A percentile compares a stretch with the other conserved stretches of the same genome.
Evolutionary conservation across 257 asterid genomes (phyloP).

Genomic region (Orobanche coerulescens): DNA sequence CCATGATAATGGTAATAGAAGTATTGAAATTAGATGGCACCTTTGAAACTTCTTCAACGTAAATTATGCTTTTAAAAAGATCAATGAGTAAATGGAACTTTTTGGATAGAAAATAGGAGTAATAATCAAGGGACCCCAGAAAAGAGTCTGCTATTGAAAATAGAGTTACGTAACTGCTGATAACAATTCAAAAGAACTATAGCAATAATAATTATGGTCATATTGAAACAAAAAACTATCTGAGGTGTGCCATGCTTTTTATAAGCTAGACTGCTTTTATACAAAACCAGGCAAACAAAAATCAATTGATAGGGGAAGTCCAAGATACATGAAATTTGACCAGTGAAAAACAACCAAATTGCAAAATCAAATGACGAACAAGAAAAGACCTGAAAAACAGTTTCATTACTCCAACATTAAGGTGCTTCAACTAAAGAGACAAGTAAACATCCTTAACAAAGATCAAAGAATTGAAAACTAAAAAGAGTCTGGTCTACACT

Average conservation of each 20-base stretch:
- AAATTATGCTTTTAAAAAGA: neutral
- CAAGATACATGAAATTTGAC: neutral
- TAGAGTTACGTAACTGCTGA: conserved; percentile 1
- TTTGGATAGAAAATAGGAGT: neutral
- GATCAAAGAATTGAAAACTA: conserved; percentile 12
- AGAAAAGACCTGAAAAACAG: conserved; percentile 8
- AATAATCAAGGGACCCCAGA: neutral
- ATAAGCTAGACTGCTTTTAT: neutral
- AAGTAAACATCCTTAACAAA: neutral
- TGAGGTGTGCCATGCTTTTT: neutral
- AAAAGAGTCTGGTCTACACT: conserved; percentile 5
- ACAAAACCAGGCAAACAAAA: conserved; percentile 6
- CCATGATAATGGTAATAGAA: neutral
- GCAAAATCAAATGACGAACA: neutral
- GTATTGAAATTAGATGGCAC: conserved; percentile 7
- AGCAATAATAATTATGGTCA: neutral
- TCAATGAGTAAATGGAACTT: conserved; percentile 1
- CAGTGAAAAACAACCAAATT: neutral
- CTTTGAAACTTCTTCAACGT: neutral
- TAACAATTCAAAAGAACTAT: neutral
- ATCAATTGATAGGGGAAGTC: neutral
- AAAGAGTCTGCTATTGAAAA: conserved; percentile 17
- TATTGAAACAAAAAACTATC: neutral
- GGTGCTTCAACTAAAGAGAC: conserved; percentile 1
- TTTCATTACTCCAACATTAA: neutral